A percentile compares a stretch with the other conserved stretches of the same genome.
phyloP scores from a whole-genome alignment of 2,329 filamentous ascomycete genomes.

The Fonsecaea pugnacius region DNA sequence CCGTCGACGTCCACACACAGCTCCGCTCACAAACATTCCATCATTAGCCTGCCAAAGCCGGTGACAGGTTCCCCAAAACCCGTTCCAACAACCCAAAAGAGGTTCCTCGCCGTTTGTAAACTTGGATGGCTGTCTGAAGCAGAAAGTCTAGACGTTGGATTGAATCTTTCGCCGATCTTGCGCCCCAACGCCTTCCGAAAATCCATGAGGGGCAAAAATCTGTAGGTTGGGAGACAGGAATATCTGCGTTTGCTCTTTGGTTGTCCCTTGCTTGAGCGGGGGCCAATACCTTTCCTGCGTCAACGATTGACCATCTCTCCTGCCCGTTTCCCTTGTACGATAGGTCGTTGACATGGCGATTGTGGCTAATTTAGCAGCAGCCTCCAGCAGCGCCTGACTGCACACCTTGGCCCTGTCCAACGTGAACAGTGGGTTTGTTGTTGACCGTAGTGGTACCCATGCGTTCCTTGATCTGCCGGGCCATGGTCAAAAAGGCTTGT shows the following conservation, averaged over 20 bases:
- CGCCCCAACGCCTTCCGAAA: conserved; percentile 31
- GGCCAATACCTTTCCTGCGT: conserved; percentile 15
- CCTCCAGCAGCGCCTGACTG: conserved; percentile 81
- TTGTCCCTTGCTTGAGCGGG: conserved; percentile 15
- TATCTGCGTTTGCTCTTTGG: conserved; percentile 3
- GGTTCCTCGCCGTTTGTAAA: conserved; percentile 16
- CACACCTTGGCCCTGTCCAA: conserved; percentile 92
- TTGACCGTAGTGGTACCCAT: conserved; percentile 97
- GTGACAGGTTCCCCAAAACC: conserved; percentile 17
- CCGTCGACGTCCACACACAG: conserved; percentile 17
- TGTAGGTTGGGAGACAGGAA: conserved; percentile 11
- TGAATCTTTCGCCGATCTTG: conserved; percentile 24
- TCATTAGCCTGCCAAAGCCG: conserved; percentile 33
- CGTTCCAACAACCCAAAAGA: conserved; percentile 26
- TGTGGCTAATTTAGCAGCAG: conserved; percentile 73
- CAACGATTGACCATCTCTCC: conserved; percentile 19
- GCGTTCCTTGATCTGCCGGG: conserved; percentile 98
- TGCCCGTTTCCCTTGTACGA: conserved; percentile 19
- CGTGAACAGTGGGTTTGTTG: conserved; percentile 97
- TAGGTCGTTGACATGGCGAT: conserved; percentile 1
- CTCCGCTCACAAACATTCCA: conserved; percentile 23
- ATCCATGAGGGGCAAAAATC: conserved; percentile 18
- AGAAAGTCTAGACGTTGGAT: conserved; percentile 34
- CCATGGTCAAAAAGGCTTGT: conserved; percentile 99
- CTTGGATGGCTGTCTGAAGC: conserved; percentile 32